phyloP scores from a whole-genome alignment of 352 stramenopile species.

The Thraustochytrium striatum region DNA sequence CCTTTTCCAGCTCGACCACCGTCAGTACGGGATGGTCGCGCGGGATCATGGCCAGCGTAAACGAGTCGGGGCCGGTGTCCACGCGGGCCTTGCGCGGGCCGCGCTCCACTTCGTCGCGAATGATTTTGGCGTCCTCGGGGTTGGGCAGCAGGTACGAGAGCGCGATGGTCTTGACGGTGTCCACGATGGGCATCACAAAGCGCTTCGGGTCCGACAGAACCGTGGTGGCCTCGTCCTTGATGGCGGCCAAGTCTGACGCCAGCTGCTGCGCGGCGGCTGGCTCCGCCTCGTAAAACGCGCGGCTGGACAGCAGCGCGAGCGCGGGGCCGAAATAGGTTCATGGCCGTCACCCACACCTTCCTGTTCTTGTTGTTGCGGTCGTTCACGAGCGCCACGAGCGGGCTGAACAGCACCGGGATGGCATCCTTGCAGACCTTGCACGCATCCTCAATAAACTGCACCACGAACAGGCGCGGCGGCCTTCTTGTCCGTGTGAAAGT shows the following conservation, averaged over 20 bases:
- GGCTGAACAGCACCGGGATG: slow-evolving; percentile 30
- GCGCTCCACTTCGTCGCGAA: slow-evolving; percentile 8
- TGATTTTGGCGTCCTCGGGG: neutral
- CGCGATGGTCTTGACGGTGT: slow-evolving; percentile 39
- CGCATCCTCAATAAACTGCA: slow-evolving; percentile 38
- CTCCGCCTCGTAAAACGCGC: slow-evolving; percentile 23
- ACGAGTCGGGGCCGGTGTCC: slow-evolving; percentile 27
- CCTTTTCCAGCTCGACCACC: slow-evolving; percentile 16
- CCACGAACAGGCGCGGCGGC: slow-evolving; percentile 18
- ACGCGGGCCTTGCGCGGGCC: slow-evolving; percentile 15
- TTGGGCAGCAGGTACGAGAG: slow-evolving; percentile 11
- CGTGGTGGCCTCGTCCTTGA: slow-evolving; percentile 2
- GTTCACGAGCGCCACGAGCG: neutral
- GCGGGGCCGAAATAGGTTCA: slow-evolving; percentile 39
- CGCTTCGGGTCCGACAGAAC: neutral
- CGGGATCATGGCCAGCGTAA: slow-evolving; percentile 10
- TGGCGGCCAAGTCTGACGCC: neutral
- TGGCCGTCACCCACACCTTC: slow-evolving; percentile 35
- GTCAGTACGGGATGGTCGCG: slow-evolving; percentile 14
- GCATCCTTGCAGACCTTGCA: slow-evolving; percentile 41
- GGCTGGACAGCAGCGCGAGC: slow-evolving; percentile 11
- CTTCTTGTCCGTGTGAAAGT: slow-evolving; percentile 41
- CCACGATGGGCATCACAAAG: slow-evolving; percentile 4
- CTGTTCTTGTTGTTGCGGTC: slow-evolving; percentile 36
- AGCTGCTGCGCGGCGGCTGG: neutral